phyloP scores from a whole-genome alignment of 208 protist genomes.

The Trypanosoma cruzi region DNA sequence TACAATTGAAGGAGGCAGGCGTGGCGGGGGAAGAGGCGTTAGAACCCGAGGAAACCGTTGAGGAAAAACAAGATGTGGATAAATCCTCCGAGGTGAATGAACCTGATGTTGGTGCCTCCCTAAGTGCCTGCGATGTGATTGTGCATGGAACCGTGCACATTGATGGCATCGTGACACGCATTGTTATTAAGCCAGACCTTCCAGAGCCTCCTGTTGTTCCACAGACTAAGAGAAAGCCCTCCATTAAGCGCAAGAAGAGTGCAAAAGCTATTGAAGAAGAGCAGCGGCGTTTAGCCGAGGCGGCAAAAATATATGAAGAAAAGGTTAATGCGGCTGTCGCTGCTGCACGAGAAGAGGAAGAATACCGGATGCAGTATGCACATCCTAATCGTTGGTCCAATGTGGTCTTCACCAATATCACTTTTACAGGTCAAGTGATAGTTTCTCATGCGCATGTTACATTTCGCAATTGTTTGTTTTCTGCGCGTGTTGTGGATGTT shows the following conservation, averaged over 20 bases:
- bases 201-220: conserved; percentile 36
- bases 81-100: not conserved
- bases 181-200: conserved; percentile 71
- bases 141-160: conserved; percentile 49
- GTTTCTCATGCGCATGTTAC: conserved; percentile 76
- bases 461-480: conserved; percentile 85
- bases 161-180: conserved; percentile 56
- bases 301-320: conserved; percentile 55
- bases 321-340: conserved; percentile 66
- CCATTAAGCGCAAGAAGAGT: conserved; percentile 43
- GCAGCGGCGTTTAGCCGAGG: conserved; percentile 54
- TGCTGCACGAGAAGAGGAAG: conserved; percentile 63
- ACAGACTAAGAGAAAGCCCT: conserved; percentile 24
- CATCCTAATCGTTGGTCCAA: conserved; percentile 77
- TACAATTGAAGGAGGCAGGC: not conserved
- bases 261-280: conserved; percentile 66
- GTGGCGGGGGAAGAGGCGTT: not conserved
- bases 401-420: conserved; percentile 70
- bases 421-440: conserved; percentile 70
- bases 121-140: conserved; percentile 48
- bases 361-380: conserved; percentile 83
- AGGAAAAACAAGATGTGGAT: conserved; percentile 18
- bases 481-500: conserved; percentile 12
- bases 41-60: conserved; percentile 1
- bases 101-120: conserved; percentile 35